phyloP scores from a whole-genome alignment of 352 stramenopile genomes.

The Pythium myriotylum region DNA sequence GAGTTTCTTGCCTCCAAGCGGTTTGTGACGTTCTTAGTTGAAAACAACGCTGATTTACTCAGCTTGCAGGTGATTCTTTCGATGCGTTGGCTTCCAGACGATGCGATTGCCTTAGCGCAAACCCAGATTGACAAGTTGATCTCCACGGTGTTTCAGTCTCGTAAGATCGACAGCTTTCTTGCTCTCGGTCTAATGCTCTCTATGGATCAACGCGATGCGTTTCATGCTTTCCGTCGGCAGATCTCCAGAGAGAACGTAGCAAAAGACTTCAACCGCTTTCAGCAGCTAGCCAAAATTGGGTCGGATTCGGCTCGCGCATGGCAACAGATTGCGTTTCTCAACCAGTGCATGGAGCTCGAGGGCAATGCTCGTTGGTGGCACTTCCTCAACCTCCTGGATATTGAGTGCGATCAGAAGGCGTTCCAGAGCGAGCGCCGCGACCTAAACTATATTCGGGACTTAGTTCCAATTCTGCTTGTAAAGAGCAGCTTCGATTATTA shows the following conservation, averaged over 20 bases:
- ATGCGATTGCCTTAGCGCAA: constrained; percentile 47
- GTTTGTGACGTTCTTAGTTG: constrained; percentile 68
- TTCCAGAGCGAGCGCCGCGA: constrained; percentile 75
- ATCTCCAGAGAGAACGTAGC: constrained; percentile 81
- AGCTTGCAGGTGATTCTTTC: constrained; percentile 66
- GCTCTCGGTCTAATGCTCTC: constrained; percentile 72
- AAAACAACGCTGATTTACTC: constrained; percentile 65
- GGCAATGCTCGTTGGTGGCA: constrained; percentile 85
- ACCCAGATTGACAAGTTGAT: constrained; percentile 58
- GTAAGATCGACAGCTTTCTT: constrained; percentile 71
- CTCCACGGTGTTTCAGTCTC: constrained; percentile 71
- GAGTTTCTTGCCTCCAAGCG: constrained; percentile 63
- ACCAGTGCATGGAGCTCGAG: constrained; percentile 82
- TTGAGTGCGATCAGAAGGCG: constrained; percentile 75
- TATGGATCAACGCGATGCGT: constrained; percentile 75
- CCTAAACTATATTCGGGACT: constrained; percentile 61
- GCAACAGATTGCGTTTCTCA: constrained; percentile 80
- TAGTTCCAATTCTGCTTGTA: constrained; percentile 64
- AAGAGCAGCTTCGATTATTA: constrained; percentile 83
- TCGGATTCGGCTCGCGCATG: constrained; percentile 74
- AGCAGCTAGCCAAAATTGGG: constrained; percentile 72
- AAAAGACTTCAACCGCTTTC: constrained; percentile 83
- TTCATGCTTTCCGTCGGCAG: constrained; percentile 68
- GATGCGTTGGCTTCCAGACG: constrained; percentile 60
- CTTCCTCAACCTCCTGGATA: constrained; percentile 75